Percentiles rank a stretch among this genome's conserved stretches.
phyloP scores from a whole-genome alignment of 495 filamentous ascomycete genomes.

The Cercophora sp. region DNA sequence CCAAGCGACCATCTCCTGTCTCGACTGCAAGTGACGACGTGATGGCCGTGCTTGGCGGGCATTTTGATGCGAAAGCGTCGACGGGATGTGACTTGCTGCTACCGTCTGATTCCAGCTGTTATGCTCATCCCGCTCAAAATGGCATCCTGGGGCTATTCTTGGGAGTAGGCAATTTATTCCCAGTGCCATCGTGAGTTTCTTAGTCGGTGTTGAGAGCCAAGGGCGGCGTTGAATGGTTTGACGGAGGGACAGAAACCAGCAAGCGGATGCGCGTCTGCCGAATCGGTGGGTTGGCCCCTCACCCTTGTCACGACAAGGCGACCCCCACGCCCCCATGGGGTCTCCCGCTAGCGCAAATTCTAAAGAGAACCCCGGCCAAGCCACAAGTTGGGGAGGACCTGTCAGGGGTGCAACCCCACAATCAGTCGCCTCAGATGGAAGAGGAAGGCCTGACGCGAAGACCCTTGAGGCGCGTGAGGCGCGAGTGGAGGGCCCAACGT shows the following conservation, averaged over 20 bases:
- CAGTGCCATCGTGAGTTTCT: neutral
- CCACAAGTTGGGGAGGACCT: neutral
- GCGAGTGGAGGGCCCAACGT: neutral
- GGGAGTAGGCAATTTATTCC: conserved; percentile 5
- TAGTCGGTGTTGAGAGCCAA: neutral
- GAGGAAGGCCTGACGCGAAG: neutral
- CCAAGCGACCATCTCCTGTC: conserved; percentile 13
- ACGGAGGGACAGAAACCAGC: too few relatives aligned
- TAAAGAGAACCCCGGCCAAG: conserved; percentile 15
- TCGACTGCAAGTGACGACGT: conserved; percentile 6
- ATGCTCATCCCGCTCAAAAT: neutral
- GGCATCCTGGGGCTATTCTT: conserved; percentile 8
- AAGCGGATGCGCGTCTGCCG: conserved; percentile 13
- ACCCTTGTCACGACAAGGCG: neutral
- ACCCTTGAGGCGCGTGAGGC: too few relatives aligned
- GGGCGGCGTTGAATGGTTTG: too few relatives aligned
- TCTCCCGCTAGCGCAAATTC: conserved; percentile 12
- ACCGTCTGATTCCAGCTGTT: neutral
- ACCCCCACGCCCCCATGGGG: conserved; percentile 34
- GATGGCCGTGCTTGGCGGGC: too few relatives aligned
- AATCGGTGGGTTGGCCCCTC: neutral
- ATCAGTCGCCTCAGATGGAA: conserved; percentile 9
- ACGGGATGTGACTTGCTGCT: neutral
- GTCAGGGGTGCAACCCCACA: conserved; percentile 24
- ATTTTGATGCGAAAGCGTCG: too few relatives aligned